phyloP scores from a whole-genome alignment of 345 rosid species.

The Eucalyptus sideroxylon region DNA sequence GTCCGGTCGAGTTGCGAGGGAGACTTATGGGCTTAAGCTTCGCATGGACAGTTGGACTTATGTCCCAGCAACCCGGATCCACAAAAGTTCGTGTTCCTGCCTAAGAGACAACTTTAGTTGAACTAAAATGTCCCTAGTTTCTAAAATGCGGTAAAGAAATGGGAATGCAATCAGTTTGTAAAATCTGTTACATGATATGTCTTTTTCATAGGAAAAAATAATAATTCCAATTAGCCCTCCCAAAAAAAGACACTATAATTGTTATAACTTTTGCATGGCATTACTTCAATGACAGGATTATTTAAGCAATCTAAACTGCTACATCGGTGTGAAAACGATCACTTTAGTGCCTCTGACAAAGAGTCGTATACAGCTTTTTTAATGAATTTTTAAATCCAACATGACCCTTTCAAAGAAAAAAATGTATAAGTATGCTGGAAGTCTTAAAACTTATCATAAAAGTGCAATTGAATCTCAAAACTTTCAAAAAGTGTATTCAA shows the following conservation, averaged over 20 bases:
- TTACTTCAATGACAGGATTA: background rate
- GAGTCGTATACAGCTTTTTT: background rate
- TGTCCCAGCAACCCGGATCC: background rate
- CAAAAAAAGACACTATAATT: background rate
- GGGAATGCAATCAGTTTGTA: too few relatives aligned
- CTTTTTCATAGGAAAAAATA: background rate
- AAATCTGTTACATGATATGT: too few relatives aligned
- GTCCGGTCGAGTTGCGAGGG: background rate
- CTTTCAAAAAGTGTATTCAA: too few relatives aligned
- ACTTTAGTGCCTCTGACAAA: background rate
- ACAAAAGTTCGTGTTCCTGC: background rate
- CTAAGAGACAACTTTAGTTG: background rate
- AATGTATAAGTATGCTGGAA: background rate
- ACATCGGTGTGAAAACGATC: background rate
- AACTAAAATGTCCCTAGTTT: background rate
- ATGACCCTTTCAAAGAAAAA: background rate
- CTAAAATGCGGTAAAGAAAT: too few relatives aligned
- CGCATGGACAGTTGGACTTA: too few relatives aligned
- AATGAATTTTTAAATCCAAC: background rate
- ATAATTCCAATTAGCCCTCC: background rate
- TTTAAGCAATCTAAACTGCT: background rate
- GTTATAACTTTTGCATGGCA: background rate
- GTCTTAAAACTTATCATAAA: too few relatives aligned
- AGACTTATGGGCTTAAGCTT: background rate
- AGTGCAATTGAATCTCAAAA: too few relatives aligned